Conservation (phyloP, 1,139 yeast species). For the Meyerozyma sp. region DNA sequence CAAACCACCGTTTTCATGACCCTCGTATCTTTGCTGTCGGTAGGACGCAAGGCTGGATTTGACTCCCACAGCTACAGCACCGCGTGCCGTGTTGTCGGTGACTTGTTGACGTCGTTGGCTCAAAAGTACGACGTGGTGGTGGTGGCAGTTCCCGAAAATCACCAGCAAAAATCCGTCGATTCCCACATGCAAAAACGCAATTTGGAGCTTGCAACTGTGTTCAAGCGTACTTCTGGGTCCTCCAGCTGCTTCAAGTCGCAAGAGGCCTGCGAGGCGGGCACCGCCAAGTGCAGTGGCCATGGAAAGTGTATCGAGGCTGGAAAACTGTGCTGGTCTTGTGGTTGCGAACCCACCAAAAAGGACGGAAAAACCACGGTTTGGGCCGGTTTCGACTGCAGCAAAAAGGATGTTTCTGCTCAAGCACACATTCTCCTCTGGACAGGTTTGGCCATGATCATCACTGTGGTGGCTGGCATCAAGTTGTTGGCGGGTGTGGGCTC, state of each 20-base stretch:
- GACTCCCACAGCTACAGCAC: constrained; percentile 35
- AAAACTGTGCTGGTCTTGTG: constrained; percentile 49
- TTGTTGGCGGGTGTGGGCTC: constrained; percentile 49
- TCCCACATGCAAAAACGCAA: constrained; percentile 5
- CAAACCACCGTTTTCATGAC: constrained; percentile 21
- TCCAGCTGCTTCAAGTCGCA: constrained; percentile 34
- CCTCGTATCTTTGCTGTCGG: constrained; percentile 35
- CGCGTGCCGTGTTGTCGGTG: constrained; percentile 28
- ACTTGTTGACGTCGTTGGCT: constrained; percentile 22
- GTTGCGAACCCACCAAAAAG: constrained; percentile 47
- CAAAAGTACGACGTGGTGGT: constrained; percentile 23
- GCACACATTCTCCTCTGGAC: constrained; percentile 70
- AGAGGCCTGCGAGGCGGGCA: constrained; percentile 48
- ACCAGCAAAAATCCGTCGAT: constrained; percentile 2
- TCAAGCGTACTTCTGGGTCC: constrained; percentile 6
- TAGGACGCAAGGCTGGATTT: constrained; percentile 38
- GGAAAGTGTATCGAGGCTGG: constrained; percentile 50
- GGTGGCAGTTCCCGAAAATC: constrained; percentile 7
- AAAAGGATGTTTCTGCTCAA: constrained; percentile 59
- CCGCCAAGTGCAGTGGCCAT: constrained; percentile 56
- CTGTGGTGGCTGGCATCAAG: constrained; percentile 50
- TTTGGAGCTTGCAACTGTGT: constrained; percentile 7
- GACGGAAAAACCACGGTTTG: constrained; percentile 52
- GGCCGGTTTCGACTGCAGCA: constrained; percentile 64
- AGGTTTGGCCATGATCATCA: constrained; percentile 38